Evolutionary conservation across 1,139 yeast genomes (phyloP).

Genomic region (Candida tunisiensis): DNA sequence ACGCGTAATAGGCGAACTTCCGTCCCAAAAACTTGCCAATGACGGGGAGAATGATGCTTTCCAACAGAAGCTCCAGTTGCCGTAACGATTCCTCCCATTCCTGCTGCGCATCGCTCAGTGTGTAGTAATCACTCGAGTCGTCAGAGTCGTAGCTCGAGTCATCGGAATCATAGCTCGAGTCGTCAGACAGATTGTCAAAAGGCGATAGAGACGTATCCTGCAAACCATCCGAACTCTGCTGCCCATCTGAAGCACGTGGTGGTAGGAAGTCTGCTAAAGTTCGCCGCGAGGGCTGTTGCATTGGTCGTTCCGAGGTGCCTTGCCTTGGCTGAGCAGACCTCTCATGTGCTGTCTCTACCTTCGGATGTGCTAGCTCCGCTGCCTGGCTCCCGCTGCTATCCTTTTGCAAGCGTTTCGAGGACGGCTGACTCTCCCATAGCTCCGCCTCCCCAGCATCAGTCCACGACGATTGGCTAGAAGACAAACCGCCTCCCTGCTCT

Average conservation of each 20-base stretch:
- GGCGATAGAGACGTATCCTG: neutral
- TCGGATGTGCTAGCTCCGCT: no score
- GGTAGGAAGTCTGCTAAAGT: neutral
- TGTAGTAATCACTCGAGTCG: slow-evolving; percentile 8
- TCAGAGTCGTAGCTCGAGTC: slow-evolving; percentile 4
- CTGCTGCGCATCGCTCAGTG: slow-evolving; percentile 34
- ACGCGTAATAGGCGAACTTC: slow-evolving; percentile 27
- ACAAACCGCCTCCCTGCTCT: no score
- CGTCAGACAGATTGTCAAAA: neutral
- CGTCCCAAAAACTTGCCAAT: slow-evolving; percentile 61
- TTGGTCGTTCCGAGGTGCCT: slow-evolving; percentile 1
- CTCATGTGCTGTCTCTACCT: no score
- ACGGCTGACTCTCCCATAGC: no score
- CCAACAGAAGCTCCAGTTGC: slow-evolving; percentile 41
- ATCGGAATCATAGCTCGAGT: slow-evolving; percentile 1
- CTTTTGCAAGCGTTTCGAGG: no score
- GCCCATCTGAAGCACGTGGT: neutral
- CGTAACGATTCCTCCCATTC: slow-evolving; percentile 69
- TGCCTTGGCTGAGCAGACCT: no score
- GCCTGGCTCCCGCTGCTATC: no score
- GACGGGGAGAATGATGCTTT: slow-evolving; percentile 47
- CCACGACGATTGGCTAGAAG: no score
- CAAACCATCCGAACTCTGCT: neutral
- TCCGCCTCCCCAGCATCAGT: no score
- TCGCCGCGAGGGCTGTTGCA: neutral